Evolutionary conservation across 257 asterid genomes (phyloP), one percentile per base, ranked within the genome.

Genomic region (Cordia subcordata): DNA sequence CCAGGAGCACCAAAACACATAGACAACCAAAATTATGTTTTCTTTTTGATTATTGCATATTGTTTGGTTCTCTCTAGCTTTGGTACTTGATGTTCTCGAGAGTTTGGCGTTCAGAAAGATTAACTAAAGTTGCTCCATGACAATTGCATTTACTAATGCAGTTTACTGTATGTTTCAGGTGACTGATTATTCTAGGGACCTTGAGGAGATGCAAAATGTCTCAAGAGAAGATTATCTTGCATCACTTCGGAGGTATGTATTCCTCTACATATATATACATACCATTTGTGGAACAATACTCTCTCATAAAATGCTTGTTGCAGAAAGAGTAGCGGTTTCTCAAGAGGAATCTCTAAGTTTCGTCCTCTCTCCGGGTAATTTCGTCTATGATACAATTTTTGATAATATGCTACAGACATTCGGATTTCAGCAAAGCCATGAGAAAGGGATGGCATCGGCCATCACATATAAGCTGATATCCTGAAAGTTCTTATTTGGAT

Each of bases 241-340:
- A 45, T 86, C 97, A 68, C 96, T 92, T 73, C 77, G 99, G 65
- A 85, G 97, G 99, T 92, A 17, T 71, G 13, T 49, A 33, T 50
- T 35, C 17, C 49, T 62, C 53, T 33, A 46, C 15, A 17, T 11
- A 27, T 35, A 8, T 17, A 69, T 59, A 17, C 12, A 11, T 5
- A 46, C 22, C 57, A 18, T 23, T 19, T 55, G 13, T 45, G 20
- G 40, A 54, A 53, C 35, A 52, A 20, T 68, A 47, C 49, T 49
- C 49, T 68, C 76, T 74, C 38, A 66, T 58, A 55, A 60, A 60
- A 53, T 65, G 68, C 21, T 50, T 62, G 68, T 56, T 71, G 81
- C 99, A 92, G 99, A 82, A 92, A 92, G 79, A 92, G 99, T 65
- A 90, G 99, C 73, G 99, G 99, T 55, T 92, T 88, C 81, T 81